Evolutionary conservation across 2,329 filamentous ascomycete genomes (phyloP).

Genomic region (Penicillium sp.): DNA sequence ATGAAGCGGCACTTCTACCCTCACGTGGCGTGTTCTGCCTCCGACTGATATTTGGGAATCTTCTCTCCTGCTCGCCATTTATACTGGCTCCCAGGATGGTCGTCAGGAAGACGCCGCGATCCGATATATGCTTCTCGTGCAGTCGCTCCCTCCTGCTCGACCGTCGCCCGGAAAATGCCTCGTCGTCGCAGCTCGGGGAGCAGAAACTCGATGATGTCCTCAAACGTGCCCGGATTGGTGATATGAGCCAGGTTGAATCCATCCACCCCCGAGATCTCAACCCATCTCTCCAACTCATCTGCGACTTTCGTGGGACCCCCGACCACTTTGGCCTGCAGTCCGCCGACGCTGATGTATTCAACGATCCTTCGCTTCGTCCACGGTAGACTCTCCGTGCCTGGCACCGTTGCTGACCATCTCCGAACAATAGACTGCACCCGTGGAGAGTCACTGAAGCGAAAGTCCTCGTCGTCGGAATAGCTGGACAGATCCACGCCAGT

Average conservation of each 20-base stretch:
- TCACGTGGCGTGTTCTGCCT: no score
- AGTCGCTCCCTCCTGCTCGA: background rate
- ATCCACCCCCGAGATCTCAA: slow-evolving; percentile 23
- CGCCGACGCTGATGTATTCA: slow-evolving; percentile 23
- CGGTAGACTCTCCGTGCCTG: slow-evolving; percentile 30
- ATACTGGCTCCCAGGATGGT: slow-evolving; percentile 1
- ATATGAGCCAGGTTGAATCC: slow-evolving; percentile 28
- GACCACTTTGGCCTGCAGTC: background rate
- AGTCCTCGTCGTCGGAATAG: background rate
- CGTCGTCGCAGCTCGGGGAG: slow-evolving; percentile 25
- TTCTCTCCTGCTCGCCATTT: slow-evolving; percentile 2
- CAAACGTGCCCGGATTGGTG: slow-evolving; percentile 23
- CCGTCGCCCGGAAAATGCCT: no score
- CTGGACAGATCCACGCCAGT: background rate
- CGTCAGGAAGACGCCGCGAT: slow-evolving; percentile 1
- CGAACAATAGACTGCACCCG: slow-evolving; percentile 15
- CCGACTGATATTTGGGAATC: slow-evolving; percentile 1
- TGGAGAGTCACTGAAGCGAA: background rate
- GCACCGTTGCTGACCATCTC: slow-evolving; percentile 37
- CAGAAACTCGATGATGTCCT: slow-evolving; percentile 26
- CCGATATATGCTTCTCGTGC: slow-evolving; percentile 1
- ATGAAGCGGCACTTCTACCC: no score
- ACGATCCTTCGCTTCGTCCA: slow-evolving; percentile 30
- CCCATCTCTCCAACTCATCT: slow-evolving; percentile 29
- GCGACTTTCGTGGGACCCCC: slow-evolving; percentile 19